Conservation (phyloP, 2,329 filamentous ascomycete genomes). For the Cladorrhinum sp. region DNA sequence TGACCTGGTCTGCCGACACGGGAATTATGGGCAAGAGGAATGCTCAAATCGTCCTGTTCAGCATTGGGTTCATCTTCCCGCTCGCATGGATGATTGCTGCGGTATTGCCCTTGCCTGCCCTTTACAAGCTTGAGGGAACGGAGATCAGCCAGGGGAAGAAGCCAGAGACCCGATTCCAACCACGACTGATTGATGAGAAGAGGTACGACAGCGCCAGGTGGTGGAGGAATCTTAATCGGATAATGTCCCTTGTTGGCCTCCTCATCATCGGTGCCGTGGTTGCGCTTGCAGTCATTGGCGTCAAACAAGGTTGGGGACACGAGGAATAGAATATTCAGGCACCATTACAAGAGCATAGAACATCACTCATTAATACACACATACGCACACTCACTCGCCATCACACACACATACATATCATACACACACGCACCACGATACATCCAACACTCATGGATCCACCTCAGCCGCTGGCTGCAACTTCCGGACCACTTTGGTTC, state of each 20-base stretch:
- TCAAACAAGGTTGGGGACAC: conserved; percentile 47
- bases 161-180: conserved; percentile 34
- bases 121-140: conserved; percentile 46
- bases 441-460: conserved; percentile 1
- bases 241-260: conserved; percentile 55
- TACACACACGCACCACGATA: not conserved
- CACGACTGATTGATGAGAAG: conserved; percentile 40
- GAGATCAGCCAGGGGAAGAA: conserved; percentile 35
- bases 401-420: not conserved
- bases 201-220: conserved; percentile 53
- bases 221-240: conserved; percentile 59
- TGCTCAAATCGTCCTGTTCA: conserved; percentile 71
- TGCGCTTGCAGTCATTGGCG: conserved; percentile 50
- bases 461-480: not conserved
- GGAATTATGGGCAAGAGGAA: conserved; percentile 65
- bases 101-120: conserved; percentile 64
- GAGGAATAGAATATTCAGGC: not conserved
- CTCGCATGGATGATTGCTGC: conserved; percentile 77
- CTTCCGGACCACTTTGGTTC: not conserved
- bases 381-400: not conserved
- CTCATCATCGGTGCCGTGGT: conserved; percentile 52
- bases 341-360: not conserved
- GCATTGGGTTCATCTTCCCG: conserved; percentile 73
- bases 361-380: not conserved
- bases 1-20: conserved; percentile 61